These are phyloP conservation scores for Tetrahymena elliotti DNA, from an alignment of 73 alveolate species.

Conservation along the genomic window DNA sequence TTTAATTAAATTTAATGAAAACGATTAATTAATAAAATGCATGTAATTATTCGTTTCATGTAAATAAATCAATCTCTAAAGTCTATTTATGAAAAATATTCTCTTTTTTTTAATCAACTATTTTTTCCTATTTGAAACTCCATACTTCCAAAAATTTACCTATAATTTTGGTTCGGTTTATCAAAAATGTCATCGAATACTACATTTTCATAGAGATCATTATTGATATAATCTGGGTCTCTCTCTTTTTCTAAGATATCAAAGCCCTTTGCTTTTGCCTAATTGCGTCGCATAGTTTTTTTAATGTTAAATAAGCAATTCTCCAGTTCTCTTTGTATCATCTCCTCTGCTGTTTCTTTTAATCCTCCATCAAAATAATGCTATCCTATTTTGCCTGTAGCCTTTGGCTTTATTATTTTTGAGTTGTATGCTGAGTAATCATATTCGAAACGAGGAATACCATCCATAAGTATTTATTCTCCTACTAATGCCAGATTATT, in stretches of 20 bases:
- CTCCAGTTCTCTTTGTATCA: not conserved
- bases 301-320: not conserved
- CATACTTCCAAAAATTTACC: not conserved
- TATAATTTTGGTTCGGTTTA: not conserved
- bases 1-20: no score
- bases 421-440: not conserved
- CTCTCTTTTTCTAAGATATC: not conserved
- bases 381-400: not conserved
- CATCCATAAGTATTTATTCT: not conserved
- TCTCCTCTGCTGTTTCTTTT: not conserved
- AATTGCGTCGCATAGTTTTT: not conserved
- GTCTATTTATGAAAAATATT: not conserved
- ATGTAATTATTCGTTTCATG: not conserved
- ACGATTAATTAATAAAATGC: no score
- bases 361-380: not conserved
- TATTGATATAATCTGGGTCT: not conserved
- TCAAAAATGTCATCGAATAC: not conserved
- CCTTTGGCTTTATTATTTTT: not conserved
- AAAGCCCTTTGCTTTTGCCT: not conserved
- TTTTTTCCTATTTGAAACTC: not conserved
- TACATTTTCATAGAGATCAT: not conserved
- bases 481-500: not conserved
- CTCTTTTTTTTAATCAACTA: not conserved
- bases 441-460: not conserved
- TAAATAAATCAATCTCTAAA: no score